Evolutionary conservation across 176 grass and related monocot genomes (phyloP).

Genomic region (Poa pratensis): DNA sequence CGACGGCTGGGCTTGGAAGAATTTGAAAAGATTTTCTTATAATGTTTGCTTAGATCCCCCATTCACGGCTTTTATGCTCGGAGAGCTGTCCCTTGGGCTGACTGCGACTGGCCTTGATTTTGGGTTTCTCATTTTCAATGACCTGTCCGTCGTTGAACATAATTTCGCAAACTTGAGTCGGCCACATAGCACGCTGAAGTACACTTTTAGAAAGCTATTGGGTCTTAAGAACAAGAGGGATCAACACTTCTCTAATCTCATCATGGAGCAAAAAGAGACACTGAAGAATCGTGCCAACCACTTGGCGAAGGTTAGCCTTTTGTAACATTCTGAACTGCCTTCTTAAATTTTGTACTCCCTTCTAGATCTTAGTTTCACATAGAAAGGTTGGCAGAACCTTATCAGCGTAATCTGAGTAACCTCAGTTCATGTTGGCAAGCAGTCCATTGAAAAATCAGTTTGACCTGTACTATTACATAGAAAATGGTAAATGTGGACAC

Average conservation of each 20-base stretch:
- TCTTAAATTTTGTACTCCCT: slow-evolving; percentile 1
- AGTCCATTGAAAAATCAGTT: background rate
- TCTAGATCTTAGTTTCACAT: no score
- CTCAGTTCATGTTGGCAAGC: background rate
- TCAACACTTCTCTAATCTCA: slow-evolving; percentile 50
- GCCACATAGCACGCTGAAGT: slow-evolving; percentile 81
- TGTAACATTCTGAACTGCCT: slow-evolving; percentile 2
- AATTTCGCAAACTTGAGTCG: slow-evolving; percentile 69
- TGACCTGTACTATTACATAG: background rate
- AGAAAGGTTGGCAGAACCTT: background rate
- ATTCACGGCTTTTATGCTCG: slow-evolving; percentile 65
- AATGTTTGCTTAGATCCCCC: slow-evolving; percentile 35
- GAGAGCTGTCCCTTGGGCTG: slow-evolving; percentile 79
- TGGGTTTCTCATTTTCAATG: slow-evolving; percentile 72
- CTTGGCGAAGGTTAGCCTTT: slow-evolving; percentile 60
- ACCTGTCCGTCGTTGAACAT: slow-evolving; percentile 55
- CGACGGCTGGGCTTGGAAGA: slow-evolving; percentile 59
- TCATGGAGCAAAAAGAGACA: slow-evolving; percentile 62
- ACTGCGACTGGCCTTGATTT: slow-evolving; percentile 72
- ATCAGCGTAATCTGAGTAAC: background rate
- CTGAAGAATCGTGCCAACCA: slow-evolving; percentile 51
- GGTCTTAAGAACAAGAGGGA: slow-evolving; percentile 61
- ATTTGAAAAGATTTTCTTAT: slow-evolving; percentile 58
- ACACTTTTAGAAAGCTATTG: slow-evolving; percentile 75
- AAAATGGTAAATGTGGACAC: background rate